These are phyloP conservation scores for Rhodomyrtus tomentosa DNA, from an alignment of 345 rosid species.

Conservation along the genomic window DNA sequence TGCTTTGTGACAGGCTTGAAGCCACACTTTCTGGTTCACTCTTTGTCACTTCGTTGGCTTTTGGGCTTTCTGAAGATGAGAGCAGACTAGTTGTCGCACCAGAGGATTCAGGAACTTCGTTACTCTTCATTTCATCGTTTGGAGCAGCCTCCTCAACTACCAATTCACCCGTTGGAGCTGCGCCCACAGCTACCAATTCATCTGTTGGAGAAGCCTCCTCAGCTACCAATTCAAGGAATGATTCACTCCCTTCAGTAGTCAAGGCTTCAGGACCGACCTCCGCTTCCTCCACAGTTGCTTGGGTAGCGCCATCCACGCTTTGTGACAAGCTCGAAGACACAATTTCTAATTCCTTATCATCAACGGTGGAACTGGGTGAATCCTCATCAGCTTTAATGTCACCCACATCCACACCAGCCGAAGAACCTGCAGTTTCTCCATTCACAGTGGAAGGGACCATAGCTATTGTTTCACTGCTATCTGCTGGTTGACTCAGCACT, in stretches of 20 bases:
- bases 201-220: background rate
- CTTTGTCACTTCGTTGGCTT: constrained; percentile 13
- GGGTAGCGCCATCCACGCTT: constrained; percentile 6
- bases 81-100: constrained; percentile 25
- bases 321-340: constrained; percentile 4
- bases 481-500: constrained; percentile 10
- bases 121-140: constrained; percentile 8
- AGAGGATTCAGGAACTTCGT: constrained; percentile 12
- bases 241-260: constrained; percentile 14
- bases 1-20: background rate
- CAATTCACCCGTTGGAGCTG: constrained; percentile 1
- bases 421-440: background rate
- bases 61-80: constrained; percentile 24
- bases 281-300: constrained; percentile 10
- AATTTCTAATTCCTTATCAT: constrained; percentile 4
- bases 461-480: background rate
- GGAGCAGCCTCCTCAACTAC: constrained; percentile 1
- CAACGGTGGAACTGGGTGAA: background rate
- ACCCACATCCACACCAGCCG: constrained; percentile 6
- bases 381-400: constrained; percentile 3
- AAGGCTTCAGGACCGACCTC: constrained; percentile 4
- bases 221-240: constrained; percentile 4
- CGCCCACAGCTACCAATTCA: background rate
- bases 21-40: constrained; percentile 10
- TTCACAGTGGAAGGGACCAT: constrained; percentile 7